Evolutionary conservation across 805 yeast species (phyloP).

Genomic region (Hanseniaspora guilliermondii): DNA sequence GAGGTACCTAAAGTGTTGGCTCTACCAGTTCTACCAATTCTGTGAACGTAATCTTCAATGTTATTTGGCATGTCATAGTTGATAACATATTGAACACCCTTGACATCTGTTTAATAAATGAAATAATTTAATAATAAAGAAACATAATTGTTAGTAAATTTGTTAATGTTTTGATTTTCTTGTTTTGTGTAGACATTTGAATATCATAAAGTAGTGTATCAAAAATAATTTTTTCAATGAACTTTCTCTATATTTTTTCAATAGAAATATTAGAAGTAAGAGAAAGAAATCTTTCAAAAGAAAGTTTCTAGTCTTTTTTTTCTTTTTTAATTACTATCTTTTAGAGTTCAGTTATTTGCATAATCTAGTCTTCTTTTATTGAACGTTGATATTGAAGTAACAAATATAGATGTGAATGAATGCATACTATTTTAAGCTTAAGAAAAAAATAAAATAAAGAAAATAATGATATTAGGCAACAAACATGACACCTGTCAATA

Average conservation of each 20-base stretch:
- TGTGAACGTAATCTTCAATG: constrained; percentile 95
- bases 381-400: too few species aligned
- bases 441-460: background rate
- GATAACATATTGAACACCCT: constrained; percentile 86
- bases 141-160: constrained; percentile 11
- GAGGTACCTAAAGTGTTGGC: constrained; percentile 97
- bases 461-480: background rate
- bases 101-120: constrained; percentile 56
- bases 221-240: too few species aligned
- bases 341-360: too few species aligned
- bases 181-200: background rate
- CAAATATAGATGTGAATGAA: too few species aligned
- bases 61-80: constrained; percentile 97
- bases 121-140: background rate
- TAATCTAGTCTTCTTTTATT: too few species aligned
- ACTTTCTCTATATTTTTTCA: too few species aligned
- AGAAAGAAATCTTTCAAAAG: too few species aligned
- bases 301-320: too few species aligned
- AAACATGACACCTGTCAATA: background rate
- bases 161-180: background rate
- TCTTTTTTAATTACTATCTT: too few species aligned
- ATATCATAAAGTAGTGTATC: too few species aligned
- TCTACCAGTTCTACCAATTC: constrained; percentile 99
- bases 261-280: too few species aligned
- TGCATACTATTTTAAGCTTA: too few species aligned